Evolutionary conservation across 306 rosid species (phyloP).

Genomic region (Luffa aegyptiaca): DNA sequence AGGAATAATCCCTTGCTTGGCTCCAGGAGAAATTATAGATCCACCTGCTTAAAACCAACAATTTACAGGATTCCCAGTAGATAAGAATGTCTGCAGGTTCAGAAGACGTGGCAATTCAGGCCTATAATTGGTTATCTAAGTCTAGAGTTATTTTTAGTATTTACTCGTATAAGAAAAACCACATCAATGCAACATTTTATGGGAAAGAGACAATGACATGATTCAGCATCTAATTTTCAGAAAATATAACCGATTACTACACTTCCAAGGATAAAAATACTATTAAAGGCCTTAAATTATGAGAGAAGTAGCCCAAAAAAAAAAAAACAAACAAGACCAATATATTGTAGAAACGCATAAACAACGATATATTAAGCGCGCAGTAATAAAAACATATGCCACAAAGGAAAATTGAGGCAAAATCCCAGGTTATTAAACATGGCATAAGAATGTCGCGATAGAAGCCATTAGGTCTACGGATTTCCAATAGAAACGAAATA

Average conservation of each 20-base stretch:
- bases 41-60: conserved; percentile 46
- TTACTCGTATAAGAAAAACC: not conserved
- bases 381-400: not conserved
- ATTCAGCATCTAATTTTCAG: not conserved
- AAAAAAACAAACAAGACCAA: not conserved
- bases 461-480: not conserved
- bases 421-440: not conserved
- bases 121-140: not conserved
- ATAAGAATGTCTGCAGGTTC: not conserved
- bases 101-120: not conserved
- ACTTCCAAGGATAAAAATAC: not conserved
- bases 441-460: not conserved
- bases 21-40: conserved; percentile 71
- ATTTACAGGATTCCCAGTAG: conserved; percentile 4
- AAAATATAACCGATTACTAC: not conserved
- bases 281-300: not conserved
- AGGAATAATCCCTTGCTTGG: conserved; percentile 70
- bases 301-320: not conserved
- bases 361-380: not conserved
- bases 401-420: not conserved
- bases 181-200: not conserved
- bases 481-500: not conserved
- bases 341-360: not conserved
- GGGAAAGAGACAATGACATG: not conserved
- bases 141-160: not conserved